phyloP scores from a whole-genome alignment of 2,329 filamentous ascomycete genomes.

The Clathrospora elynae region DNA sequence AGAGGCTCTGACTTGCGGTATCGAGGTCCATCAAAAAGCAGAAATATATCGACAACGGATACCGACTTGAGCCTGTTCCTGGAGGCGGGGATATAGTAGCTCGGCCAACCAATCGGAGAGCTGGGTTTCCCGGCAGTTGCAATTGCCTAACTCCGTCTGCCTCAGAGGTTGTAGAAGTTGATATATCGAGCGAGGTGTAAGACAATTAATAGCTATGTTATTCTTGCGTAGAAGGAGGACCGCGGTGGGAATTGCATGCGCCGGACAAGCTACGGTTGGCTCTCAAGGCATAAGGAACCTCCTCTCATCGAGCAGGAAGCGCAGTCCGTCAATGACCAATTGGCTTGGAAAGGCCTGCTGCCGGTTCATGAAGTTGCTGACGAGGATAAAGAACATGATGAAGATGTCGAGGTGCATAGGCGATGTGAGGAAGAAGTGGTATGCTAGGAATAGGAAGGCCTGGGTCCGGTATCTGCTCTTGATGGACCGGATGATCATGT shows the following conservation, averaged over 20 bases:
- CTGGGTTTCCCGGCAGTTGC: conserved; percentile 17
- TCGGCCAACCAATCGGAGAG: conserved; percentile 37
- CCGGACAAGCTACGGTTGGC: no score
- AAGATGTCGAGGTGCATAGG: conserved; percentile 41
- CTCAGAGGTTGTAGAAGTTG: not conserved
- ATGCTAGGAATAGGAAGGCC: conserved; percentile 41
- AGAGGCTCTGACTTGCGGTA: conserved; percentile 44
- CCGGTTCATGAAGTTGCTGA: conserved; percentile 46
- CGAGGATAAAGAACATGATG: conserved; percentile 43
- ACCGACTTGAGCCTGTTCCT: conserved; percentile 22
- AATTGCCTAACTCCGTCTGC: conserved; percentile 21
- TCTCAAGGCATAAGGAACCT: conserved; percentile 32
- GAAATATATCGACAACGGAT: conserved; percentile 14
- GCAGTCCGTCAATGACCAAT: conserved; percentile 32
- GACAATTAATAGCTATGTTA: no score
- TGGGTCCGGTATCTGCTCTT: conserved; percentile 38
- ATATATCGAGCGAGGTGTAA: no score
- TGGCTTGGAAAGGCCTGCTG: conserved; percentile 37
- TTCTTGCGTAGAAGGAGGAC: no score
- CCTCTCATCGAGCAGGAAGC: conserved; percentile 35
- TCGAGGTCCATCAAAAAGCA: conserved; percentile 43
- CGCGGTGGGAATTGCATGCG: no score
- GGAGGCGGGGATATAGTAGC: conserved; percentile 31
- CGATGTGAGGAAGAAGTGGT: conserved; percentile 43
- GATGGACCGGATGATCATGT: conserved; percentile 37